phyloP scores from a whole-genome alignment of 202 grass and related monocot genomes.

The Panicum hallii region DNA sequence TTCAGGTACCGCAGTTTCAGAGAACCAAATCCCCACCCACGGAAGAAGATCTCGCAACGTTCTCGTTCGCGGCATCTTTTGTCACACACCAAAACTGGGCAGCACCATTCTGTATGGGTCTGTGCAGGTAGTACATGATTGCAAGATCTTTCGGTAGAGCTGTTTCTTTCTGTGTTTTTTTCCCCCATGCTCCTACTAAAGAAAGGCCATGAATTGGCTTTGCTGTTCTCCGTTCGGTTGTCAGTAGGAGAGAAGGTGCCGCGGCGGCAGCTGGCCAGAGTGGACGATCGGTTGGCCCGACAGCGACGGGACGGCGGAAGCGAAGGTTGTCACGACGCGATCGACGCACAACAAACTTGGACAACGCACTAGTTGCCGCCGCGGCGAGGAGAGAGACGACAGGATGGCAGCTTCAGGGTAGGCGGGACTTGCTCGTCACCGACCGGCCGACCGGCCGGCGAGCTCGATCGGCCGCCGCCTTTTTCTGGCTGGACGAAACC shows the following conservation, averaged over 20 bases:
- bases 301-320: constrained; percentile 48
- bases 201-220: background rate
- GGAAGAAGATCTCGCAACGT: background rate
- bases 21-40: background rate
- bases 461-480: background rate
- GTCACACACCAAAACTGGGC: background rate
- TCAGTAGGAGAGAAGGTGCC: background rate
- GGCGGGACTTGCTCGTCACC: constrained; percentile 54
- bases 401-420: constrained; percentile 31
- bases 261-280: constrained; percentile 29
- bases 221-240: constrained; percentile 37
- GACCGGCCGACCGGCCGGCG: background rate
- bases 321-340: constrained; percentile 16
- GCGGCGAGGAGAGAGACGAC: background rate
- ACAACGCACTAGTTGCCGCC: background rate
- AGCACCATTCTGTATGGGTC: background rate
- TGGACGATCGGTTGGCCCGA: constrained; percentile 62
- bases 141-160: background rate
- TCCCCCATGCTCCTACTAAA: background rate
- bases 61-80: background rate
- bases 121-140: constrained; percentile 1
- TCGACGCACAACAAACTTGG: background rate
- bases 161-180: background rate
- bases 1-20: background rate
- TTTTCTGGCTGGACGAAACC: constrained; percentile 12